phyloP scores from a whole-genome alignment of 2,329 filamentous ascomycete genomes.

The Penicillium polonicum region DNA sequence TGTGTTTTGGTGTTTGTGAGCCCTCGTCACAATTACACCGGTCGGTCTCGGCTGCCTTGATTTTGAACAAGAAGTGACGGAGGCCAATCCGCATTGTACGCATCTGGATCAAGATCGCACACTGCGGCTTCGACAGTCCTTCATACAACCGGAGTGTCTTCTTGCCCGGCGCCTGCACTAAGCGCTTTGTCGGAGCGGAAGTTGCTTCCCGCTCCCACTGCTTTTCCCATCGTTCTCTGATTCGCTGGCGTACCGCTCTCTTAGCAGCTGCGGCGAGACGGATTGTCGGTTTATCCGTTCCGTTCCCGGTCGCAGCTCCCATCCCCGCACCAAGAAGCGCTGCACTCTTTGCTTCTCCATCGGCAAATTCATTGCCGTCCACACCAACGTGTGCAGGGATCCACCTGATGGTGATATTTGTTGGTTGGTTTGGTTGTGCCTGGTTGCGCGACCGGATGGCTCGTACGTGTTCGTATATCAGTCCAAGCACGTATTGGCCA shows the following conservation, averaged over 20 bases:
- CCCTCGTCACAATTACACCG: slow-evolving; percentile 1
- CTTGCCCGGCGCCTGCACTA: neutral
- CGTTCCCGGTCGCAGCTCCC: neutral
- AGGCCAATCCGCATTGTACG: slow-evolving; percentile 8
- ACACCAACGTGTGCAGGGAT: neutral
- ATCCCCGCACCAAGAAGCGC: neutral
- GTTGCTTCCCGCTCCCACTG: neutral
- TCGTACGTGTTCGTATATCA: neutral
- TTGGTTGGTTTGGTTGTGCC: no score
- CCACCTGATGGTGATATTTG: neutral
- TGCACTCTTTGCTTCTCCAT: neutral
- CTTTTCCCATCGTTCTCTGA: neutral
- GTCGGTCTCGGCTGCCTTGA: slow-evolving; percentile 6
- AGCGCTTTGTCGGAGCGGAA: neutral
- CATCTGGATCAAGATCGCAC: slow-evolving; percentile 9
- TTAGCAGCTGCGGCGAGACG: neutral
- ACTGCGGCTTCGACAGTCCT: neutral
- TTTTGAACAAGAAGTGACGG: slow-evolving; percentile 10
- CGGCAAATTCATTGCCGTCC: neutral
- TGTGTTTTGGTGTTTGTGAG: slow-evolving; percentile 5
- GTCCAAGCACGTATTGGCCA: no score
- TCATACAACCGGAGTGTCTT: slow-evolving; percentile 4
- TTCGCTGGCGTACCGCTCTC: neutral
- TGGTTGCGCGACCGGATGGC: neutral
- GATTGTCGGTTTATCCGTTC: neutral